These are phyloP conservation scores for Mortierella polycephala DNA, from an alignment of 371 early-diverging fungal species.

Conservation along the genomic window DNA sequence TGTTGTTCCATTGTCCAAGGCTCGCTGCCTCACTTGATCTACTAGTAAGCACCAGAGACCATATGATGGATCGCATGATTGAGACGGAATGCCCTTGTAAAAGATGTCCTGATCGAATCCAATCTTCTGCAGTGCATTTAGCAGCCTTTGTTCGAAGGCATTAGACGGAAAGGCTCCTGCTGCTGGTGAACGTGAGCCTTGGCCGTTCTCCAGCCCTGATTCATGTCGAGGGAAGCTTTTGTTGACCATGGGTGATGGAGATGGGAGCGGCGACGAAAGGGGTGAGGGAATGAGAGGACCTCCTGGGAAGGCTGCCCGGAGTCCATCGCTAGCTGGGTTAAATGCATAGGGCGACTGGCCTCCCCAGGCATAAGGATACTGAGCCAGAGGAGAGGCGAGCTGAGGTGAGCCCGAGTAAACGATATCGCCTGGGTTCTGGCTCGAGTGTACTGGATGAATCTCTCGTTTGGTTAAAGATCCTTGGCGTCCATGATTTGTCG, in stretches of 20 bases:
- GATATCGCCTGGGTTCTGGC: constrained; percentile 17
- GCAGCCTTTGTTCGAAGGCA: constrained; percentile 60
- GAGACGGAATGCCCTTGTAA: constrained; percentile 68
- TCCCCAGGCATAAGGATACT: constrained; percentile 33
- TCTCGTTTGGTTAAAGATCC: constrained; percentile 45
- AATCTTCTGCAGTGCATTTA: constrained; percentile 62
- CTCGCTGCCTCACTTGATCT: constrained; percentile 47
- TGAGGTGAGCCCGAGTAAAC: constrained; percentile 41
- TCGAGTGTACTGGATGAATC: constrained; percentile 34
- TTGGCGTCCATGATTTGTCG: constrained; percentile 28
- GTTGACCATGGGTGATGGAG: constrained; percentile 45
- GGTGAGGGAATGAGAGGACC: constrained; percentile 33
- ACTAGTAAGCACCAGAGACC: constrained; percentile 81
- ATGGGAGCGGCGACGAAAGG: constrained; percentile 49
- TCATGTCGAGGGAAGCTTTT: constrained; percentile 47
- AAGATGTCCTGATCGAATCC: constrained; percentile 75
- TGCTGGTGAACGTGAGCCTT: constrained; percentile 14
- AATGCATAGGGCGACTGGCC: constrained; percentile 46
- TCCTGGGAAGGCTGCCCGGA: constrained; percentile 32
- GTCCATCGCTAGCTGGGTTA: constrained; percentile 28
- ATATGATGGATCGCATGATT: constrained; percentile 73
- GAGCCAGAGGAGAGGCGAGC: constrained; percentile 45
- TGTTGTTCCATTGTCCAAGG: constrained; percentile 44
- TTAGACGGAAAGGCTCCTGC: constrained; percentile 56
- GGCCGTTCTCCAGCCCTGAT: constrained; percentile 17